A percentile compares a stretch with the other conserved stretches of the same genome.
phyloP scores from a whole-genome alignment of 192 early-diverging fungal genomes.

The Podila verticillata region DNA sequence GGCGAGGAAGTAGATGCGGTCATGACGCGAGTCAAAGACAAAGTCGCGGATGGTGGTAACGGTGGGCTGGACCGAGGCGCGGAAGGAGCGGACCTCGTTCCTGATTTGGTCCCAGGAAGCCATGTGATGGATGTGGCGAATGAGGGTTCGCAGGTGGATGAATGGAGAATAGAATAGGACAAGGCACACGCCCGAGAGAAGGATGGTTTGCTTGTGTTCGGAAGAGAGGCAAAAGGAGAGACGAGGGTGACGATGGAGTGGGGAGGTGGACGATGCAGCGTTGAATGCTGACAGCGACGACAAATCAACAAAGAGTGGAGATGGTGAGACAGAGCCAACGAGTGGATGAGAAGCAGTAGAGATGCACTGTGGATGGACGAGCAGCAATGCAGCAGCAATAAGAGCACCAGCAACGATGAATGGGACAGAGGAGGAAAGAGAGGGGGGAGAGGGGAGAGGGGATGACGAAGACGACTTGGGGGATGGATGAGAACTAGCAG shows the following conservation, averaged over 20 bases:
- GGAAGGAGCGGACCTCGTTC: constrained; percentile 62
- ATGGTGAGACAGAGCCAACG: not conserved
- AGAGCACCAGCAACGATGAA: not conserved
- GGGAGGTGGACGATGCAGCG: not conserved
- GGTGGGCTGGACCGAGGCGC: constrained; percentile 55
- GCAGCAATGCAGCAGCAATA: not conserved
- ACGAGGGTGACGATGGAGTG: not conserved
- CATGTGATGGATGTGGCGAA: constrained; percentile 6
- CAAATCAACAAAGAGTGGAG: not conserved
- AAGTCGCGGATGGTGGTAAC: constrained; percentile 61
- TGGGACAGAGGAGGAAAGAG: not conserved
- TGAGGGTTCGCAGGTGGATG: not conserved
- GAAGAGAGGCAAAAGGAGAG: not conserved
- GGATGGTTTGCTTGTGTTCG: not conserved
- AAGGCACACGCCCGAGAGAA: not conserved
- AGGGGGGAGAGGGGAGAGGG: not conserved
- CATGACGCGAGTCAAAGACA: constrained; percentile 56
- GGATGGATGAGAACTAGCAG: not conserved
- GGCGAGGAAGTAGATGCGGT: constrained; percentile 65
- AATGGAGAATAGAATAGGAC: constrained; percentile 3
- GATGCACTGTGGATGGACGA: not conserved
- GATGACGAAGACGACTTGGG: not conserved
- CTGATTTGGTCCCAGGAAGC: constrained; percentile 69
- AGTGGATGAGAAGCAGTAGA: not conserved
- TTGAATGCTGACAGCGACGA: not conserved